phyloP scores from a whole-genome alignment of 108 stramenopile species.

The Pseudonitzschia delicatissima region DNA sequence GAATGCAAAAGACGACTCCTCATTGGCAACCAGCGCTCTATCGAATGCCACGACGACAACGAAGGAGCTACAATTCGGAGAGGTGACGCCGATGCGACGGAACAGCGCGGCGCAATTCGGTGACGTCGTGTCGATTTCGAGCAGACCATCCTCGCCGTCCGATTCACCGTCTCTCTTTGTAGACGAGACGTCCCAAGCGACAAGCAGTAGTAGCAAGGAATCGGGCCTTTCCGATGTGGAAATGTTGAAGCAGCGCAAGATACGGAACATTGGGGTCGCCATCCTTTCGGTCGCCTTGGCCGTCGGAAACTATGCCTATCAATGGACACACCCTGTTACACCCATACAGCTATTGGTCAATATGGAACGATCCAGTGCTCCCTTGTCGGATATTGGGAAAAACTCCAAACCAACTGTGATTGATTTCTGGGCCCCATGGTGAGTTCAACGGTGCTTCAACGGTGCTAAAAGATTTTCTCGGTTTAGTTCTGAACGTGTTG shows the following conservation, averaged over 20 bases:
- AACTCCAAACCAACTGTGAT: conserved; percentile 77
- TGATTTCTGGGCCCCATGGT: conserved; percentile 86
- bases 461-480: too few species aligned
- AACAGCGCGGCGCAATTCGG: conserved; percentile 15
- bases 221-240: background rate
- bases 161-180: background rate
- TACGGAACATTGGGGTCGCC: conserved; percentile 57
- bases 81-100: background rate
- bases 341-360: conserved; percentile 53
- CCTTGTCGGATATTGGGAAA: conserved; percentile 54
- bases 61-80: background rate
- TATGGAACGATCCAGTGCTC: conserved; percentile 63
- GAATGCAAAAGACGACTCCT: background rate
- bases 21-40: too few species aligned
- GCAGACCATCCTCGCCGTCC: background rate
- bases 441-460: background rate
- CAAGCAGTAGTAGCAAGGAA: background rate
- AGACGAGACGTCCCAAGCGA: background rate
- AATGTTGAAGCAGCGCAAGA: conserved; percentile 15
- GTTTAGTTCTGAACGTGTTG: too few species aligned
- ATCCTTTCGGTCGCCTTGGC: conserved; percentile 51
- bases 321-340: conserved; percentile 70
- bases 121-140: conserved; percentile 8
- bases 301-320: conserved; percentile 60
- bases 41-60: background rate